These are phyloP conservation scores for Malus hybrid DNA, from an alignment of 331 rosid species.

Conservation along the genomic window DNA sequence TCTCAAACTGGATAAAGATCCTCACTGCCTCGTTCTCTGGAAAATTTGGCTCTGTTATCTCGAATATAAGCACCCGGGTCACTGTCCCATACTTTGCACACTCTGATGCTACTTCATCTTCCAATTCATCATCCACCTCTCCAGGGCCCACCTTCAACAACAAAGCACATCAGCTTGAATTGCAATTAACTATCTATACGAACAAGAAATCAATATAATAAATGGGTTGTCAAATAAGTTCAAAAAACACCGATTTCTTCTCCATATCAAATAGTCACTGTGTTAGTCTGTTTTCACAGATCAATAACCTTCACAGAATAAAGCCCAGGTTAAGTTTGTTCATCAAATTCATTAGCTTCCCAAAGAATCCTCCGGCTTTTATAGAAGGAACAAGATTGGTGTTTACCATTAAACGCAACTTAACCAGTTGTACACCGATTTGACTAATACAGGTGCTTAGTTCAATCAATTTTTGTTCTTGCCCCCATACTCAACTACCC, in stretches of 20 bases:
- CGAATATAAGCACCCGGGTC: conserved; percentile 81
- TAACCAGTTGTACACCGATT: too few relatives aligned
- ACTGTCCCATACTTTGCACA: conserved; percentile 85
- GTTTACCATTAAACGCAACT: too few relatives aligned
- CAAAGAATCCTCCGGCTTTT: too few relatives aligned
- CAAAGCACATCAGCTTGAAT: conserved; percentile 8
- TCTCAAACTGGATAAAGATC: conserved; percentile 85
- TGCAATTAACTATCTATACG: neutral
- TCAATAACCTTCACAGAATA: too few relatives aligned
- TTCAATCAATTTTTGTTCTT: too few relatives aligned
- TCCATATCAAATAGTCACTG: neutral
- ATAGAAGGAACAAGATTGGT: too few relatives aligned
- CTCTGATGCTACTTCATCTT: conserved; percentile 88
- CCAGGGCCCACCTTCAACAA: conserved; percentile 87
- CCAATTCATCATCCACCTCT: conserved; percentile 91
- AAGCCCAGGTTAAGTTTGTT: neutral
- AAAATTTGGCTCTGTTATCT: conserved; percentile 81
- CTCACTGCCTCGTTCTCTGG: conserved; percentile 76
- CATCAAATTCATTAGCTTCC: neutral
- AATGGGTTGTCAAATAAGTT: neutral
- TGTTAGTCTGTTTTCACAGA: neutral
- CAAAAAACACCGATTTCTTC: too few relatives aligned
- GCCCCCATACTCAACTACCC: too few relatives aligned
- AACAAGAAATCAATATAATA: neutral
- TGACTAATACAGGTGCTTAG: too few relatives aligned